Conservation (phyloP, 169 alveolate genomes). For the Plasmodium coatneyi region DNA sequence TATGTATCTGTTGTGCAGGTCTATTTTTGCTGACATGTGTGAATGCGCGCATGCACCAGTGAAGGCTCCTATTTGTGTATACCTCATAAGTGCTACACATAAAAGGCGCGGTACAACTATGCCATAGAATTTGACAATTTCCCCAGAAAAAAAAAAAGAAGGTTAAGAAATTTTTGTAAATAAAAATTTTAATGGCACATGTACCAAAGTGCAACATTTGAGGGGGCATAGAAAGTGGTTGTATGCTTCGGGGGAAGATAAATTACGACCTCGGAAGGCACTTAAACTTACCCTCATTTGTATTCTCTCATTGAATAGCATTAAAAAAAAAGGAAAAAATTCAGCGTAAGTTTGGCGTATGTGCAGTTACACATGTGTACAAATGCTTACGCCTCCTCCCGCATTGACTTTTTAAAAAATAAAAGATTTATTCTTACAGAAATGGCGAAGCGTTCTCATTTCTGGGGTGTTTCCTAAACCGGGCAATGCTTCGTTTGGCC, state of each 20-base stretch:
- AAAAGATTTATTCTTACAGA: not conserved
- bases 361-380: not conserved
- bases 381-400: not conserved
- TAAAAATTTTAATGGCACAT: not conserved
- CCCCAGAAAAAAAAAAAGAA: not conserved
- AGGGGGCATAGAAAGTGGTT: not conserved
- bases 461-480: not conserved
- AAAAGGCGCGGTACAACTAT: not conserved
- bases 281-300: not conserved
- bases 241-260: not conserved
- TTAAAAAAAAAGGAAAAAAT: not conserved
- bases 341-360: not conserved
- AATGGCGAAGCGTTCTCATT: not conserved
- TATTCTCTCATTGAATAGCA: not conserved
- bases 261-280: not conserved
- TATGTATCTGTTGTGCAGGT: not conserved
- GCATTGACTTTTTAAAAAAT: slow-evolving; percentile 5
- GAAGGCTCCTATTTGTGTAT: not conserved
- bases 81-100: not conserved
- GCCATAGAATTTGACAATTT: not conserved
- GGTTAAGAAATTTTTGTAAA: not conserved
- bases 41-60: not conserved
- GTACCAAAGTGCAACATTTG: not conserved
- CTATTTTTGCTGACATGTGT: not conserved
- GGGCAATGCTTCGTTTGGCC: not conserved